Conservation (phyloP, 106 monocot genomes). For the Dendrobium catenatum region DNA sequence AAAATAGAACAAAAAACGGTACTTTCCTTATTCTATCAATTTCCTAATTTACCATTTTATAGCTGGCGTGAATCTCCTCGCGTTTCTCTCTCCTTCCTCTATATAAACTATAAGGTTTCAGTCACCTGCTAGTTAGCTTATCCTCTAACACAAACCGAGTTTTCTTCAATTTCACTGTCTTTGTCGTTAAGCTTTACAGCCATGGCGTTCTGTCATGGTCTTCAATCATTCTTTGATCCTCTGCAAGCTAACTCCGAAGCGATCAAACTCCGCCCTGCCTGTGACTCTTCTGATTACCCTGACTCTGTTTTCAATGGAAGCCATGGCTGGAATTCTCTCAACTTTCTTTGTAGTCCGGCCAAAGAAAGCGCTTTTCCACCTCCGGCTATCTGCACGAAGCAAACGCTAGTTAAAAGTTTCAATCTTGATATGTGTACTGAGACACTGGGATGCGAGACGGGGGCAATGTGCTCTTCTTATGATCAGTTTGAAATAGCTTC, state of each 20-base stretch:
- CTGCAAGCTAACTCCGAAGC: neutral
- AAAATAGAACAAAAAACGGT: no score
- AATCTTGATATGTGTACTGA: constrained; percentile 1
- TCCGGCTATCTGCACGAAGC: neutral
- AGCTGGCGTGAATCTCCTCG: no score
- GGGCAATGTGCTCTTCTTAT: neutral
- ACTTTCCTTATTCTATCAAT: no score
- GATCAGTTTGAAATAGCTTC: neutral
- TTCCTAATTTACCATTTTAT: no score
- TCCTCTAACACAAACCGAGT: neutral
- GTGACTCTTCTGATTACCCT: neutral
- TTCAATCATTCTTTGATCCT: neutral
- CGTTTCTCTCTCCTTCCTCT: neutral
- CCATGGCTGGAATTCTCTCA: neutral
- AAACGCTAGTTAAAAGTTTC: neutral
- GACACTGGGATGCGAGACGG: neutral
- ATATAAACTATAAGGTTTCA: neutral
- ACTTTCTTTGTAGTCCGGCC: neutral
- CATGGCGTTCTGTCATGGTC: neutral
- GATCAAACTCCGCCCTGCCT: neutral
- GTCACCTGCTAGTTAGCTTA: neutral
- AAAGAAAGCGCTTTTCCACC: neutral
- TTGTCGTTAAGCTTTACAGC: neutral
- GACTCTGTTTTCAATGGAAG: neutral
- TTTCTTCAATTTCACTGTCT: neutral